Evolutionary conservation across 768 basidiomycete species (phyloP), one percentile per base, ranked within the genome.

Genomic region (Chalciporus chontae): DNA sequence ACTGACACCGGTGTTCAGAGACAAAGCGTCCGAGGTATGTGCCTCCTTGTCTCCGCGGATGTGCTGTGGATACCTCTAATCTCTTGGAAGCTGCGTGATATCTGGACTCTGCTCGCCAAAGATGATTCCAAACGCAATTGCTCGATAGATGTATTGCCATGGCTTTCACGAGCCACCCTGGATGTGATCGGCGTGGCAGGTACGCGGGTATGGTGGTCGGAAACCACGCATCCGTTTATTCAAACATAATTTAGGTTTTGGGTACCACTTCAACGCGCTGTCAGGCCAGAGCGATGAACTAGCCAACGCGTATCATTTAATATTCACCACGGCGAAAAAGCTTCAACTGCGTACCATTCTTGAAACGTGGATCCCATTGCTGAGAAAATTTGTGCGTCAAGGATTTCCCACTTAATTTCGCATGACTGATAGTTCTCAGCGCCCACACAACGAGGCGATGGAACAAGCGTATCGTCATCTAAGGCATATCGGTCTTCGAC

Each of bases 151-250:
- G 78, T 83, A 2, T 69, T 85, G 32, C 69, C 73, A 4, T 88
- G 83, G 79, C 69, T 90, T 3, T 81, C 79, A 37, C 79, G 78
- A 48, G 77, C 78, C 43, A 89, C 87, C 4, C 71, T 91, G 8
- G 90, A 91, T 54, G 78, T 87, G 47, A 90, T 93, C 44, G 87
- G 87, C 8, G 71, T 85, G 32, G 84, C 88, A 6, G 83, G 83
- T 74, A 55, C 38, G 64, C 51, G 36, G 8, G 19, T 47, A 29
- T 17, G 32, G 4, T 15, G 47, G 8, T 45, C 24, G 21, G n/a
- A 41, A 29, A 23, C 39, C 8, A 6, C 24, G 11, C n/a, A n/a
- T 26, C 9, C 43, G 23, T 51, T 48, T 43, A 46, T 47, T 26
- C 1, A 39, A 8, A 40, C 7, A 8, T 17, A 13, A 21, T 38